Evolutionary conservation across 768 basidiomycete species (phyloP), one percentile per base, ranked within the genome.

Genomic region (Suillus ampliporus): DNA sequence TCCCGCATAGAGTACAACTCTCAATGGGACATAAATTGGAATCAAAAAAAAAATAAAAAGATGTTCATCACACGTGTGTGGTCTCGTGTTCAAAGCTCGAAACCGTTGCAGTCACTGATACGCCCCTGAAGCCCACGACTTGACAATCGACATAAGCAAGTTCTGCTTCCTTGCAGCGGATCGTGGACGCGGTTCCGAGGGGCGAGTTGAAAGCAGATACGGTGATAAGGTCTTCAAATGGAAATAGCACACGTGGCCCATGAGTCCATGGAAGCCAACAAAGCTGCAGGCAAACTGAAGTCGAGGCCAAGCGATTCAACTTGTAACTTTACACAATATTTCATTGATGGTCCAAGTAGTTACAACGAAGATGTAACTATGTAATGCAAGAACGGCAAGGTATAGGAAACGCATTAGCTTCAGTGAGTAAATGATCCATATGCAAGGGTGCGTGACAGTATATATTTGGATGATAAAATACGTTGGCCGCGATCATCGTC

Each of bases 201-300:
- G n/a, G 62, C 60, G 8, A 69, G 35, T 61, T 71, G n/a, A 62
- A 62, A 43, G 10, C 64, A 23, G 63, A 40, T 38, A n/a, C n/a
- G 41, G 71, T 28, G 71, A 72, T 54, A 72, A 67, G 50, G 67
- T 71, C 7, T 72, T 72, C 57, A 65, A 28, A 68, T 71, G 34
- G 62, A 69, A 23, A 61, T 64, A 4, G 67, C 62, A 7, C 67
- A 68, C 17, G 44, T 61, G 17, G 71, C 71, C 2, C 71, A 72
- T 19, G 66, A 61, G 11, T 69, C 69, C 56, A 71, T 71, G 68
- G 71, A 71, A 57, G 60, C 68, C 3, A 70, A 71, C 57, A 50
- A 61, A 28, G 72, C 69, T 3, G n/a, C n/a, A n/a, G n/a, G n/a
- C n/a, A n/a, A n/a, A n/a, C 40, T 66, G 47, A 68, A 56, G 38